Percentiles rank a stretch among this genome's conserved stretches.
Evolutionary conservation across 176 grass and related monocot genomes (phyloP).

Genomic region (Bolboschoenus planiculmis): DNA sequence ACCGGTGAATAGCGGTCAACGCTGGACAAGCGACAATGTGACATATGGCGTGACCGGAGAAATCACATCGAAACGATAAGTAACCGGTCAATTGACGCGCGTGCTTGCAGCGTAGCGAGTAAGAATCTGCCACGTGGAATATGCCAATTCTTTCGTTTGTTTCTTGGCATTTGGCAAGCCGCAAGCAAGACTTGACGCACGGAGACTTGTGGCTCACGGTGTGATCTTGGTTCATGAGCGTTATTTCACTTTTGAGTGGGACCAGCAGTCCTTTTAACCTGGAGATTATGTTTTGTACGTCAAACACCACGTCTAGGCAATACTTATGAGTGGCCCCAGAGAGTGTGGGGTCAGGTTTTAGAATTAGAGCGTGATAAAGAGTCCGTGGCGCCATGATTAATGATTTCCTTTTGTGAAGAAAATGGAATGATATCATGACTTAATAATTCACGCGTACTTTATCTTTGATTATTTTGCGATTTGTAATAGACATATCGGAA

Average conservation of each 20-base stretch:
- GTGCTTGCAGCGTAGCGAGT: not conserved
- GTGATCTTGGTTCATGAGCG: not conserved
- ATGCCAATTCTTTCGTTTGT: not conserved
- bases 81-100: not conserved
- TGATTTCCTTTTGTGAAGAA: not conserved
- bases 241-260: not conserved
- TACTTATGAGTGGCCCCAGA: not conserved
- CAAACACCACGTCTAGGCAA: not conserved
- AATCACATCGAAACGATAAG: not conserved
- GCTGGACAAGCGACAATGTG: not conserved
- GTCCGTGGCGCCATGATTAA: not conserved
- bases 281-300: not conserved
- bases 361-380: not conserved
- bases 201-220: not conserved
- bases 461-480: too few species aligned
- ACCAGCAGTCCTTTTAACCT: not conserved
- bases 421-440: too few species aligned
- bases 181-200: not conserved
- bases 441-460: too few species aligned
- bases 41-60: not conserved
- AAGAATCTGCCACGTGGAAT: not conserved
- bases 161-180: not conserved
- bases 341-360: constrained; percentile 2
- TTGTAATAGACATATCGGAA: not conserved
- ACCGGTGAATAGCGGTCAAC: not conserved